These are phyloP conservation scores for Rhizopogon vinicolor DNA, from an alignment of 768 basidiomycete genomes.

Conservation along the genomic window DNA sequence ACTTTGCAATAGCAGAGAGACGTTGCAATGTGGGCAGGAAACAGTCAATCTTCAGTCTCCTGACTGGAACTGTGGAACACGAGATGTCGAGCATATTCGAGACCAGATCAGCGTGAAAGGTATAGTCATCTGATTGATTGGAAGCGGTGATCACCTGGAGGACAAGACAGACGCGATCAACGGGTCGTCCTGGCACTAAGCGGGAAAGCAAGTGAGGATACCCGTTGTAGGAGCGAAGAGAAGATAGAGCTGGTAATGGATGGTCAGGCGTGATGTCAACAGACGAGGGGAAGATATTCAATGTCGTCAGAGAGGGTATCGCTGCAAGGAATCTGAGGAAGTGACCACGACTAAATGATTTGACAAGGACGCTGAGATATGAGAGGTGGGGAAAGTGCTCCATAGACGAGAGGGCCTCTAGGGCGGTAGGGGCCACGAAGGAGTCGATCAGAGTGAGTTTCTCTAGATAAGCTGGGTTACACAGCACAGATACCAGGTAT, in stretches of 20 bases:
- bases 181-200: neutral
- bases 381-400: neutral
- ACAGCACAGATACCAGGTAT: neutral
- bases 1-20: neutral
- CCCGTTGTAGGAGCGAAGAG: neutral
- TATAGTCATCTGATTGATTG: neutral
- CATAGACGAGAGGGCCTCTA: neutral
- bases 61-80: neutral
- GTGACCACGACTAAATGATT: neutral
- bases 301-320: neutral
- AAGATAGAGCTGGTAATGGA: neutral
- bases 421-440: neutral
- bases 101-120: neutral
- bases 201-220: neutral
- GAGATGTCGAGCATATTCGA: neutral
- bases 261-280: neutral
- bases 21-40: too few relatives aligned
- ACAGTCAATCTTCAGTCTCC: too few relatives aligned
- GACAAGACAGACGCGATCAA: neutral
- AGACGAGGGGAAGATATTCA: neutral
- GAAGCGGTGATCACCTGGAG: neutral
- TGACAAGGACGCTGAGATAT: neutral
- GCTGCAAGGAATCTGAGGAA: neutral
- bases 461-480: neutral
- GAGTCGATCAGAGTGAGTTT: neutral